Evolutionary conservation across 2,329 filamentous ascomycete genomes (phyloP), one percentile per base, ranked within the genome.

Genomic region (Orbilia blumenaviensis): DNA sequence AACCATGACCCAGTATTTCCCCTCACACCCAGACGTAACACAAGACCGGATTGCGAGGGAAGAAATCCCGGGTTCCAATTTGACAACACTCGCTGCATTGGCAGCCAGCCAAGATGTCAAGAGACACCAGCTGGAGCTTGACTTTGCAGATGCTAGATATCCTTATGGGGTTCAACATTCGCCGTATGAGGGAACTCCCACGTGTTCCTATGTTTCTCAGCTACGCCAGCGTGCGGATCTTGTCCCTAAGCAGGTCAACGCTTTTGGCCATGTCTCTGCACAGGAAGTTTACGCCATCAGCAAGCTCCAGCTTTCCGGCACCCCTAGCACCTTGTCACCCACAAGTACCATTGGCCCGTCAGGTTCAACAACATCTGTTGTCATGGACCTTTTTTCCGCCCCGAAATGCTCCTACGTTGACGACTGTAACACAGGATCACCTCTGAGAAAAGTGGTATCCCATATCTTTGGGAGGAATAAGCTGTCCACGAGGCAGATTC

Each of bases 391-490:
- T 7, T 72, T 72, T 36, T 64, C 58, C 32, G 60, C 67, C 29
- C 79, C 79, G n/a, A 79, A 68, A 23, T 90, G 88, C 80, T 86
- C 88, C 83, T 89, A 87, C 78, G 85, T 87, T 14, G 81, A 84
- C 0, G 84, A 87, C 75, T 91, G 89, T 80, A 85, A 87, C 50
- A 90, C 88, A 0, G 86, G 85, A 2, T 89, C 88, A 3, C 86
- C 88, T 66, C 86, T 87, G 23, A 88, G 92, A 54, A 94, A 94
- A 83, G 89, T 90, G 3, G 90, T 94, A 73, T 93, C 91, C 0
- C 91, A 95, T 80, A 87, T 94, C 66, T 94, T 94, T 79, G 92
- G 92, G 21, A 88, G 92, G 38, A 95, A 95, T 85, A 95, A 95
- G 83, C 85, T 87, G 6, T 90, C 89, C 80, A 95, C 92, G 0